Evolutionary conservation across 306 rosid species (phyloP), one percentile per base, ranked within the genome.

Genomic region (Mimosa pudica): DNA sequence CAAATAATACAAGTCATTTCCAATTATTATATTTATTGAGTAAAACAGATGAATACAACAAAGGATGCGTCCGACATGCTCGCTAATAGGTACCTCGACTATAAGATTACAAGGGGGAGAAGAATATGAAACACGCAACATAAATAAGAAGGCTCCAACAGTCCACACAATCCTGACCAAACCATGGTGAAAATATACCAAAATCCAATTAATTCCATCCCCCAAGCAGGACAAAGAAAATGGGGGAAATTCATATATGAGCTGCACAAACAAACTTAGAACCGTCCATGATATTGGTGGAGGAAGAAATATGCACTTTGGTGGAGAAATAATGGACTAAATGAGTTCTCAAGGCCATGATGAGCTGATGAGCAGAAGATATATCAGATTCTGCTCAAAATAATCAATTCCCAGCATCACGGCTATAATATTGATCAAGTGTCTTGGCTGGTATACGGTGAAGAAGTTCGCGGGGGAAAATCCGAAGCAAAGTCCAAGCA

Each of bases 381-480:
- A 45, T 16, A 32, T 10, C 83, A 71, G 69, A 74, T 18, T 30
- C 72, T 71, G 72, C 79, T 76, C 30, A 55, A 49, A 55, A 64
- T 6, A 77, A 85, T 92, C 88, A 93, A 85, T 95, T 91, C 49
- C 90, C 86, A 63, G 97, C 89, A 78, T 96, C 99, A 75, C 99
- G 89, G 89, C 92, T 96, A 84, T 96, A 96, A 82, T 47, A 96
- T 78, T 52, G 92, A 55, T 96, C 99, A 49, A 96, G 99, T 62
- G 98, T 93, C 90, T 96, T 96, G 36, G 94, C 94, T 38, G 99
- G 99, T 54, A 96, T 96, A 86, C 99, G 98, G 84, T 96, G 99
- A 87, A 96, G 98, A 81, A 96, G 99, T 86, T 96, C 99, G 17
- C 99, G 99, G 6, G 99, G 99, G 91, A 96, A 96, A 70, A 96